phyloP scores from a whole-genome alignment of 768 basidiomycete species.

The Boletus rufocinnamomeus region DNA sequence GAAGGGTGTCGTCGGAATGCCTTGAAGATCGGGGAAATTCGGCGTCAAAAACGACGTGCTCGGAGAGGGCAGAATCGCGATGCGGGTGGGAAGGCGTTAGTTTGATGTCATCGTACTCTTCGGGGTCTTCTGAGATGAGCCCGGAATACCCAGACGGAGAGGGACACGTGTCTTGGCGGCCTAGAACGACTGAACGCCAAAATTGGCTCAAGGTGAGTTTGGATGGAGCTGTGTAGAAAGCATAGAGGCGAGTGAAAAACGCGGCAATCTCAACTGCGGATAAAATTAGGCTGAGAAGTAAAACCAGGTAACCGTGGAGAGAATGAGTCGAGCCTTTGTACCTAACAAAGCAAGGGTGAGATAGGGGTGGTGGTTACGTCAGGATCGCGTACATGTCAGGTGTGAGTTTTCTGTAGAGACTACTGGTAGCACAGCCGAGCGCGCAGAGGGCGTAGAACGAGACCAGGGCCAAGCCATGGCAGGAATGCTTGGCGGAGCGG shows the following conservation, averaged over 20 bases:
- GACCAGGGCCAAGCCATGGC: constrained; percentile 56
- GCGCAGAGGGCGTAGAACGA: constrained; percentile 62
- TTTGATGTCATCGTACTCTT: constrained; percentile 54
- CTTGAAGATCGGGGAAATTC: constrained; percentile 43
- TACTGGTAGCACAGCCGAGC: constrained; percentile 68
- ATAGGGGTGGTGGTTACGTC: constrained; percentile 14
- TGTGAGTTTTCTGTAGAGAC: constrained; percentile 74
- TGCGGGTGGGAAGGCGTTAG: constrained; percentile 34
- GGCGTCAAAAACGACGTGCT: constrained; percentile 52
- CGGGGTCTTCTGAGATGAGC: constrained; percentile 56
- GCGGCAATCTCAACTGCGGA: constrained; percentile 57
- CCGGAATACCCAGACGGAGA: constrained; percentile 53
- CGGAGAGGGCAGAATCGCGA: constrained; percentile 49
- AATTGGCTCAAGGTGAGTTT: constrained; percentile 50
- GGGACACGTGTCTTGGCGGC: constrained; percentile 38
- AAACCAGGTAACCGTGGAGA: constrained; percentile 58
- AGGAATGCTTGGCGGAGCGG: constrained; percentile 72
- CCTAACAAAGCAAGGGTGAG: constrained; percentile 43
- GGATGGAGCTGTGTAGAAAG: constrained; percentile 47
- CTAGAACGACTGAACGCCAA: constrained; percentile 60
- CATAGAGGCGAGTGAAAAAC: constrained; percentile 50
- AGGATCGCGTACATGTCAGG: constrained; percentile 70
- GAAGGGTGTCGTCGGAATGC: constrained; percentile 61
- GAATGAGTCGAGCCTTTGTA: constrained; percentile 68
- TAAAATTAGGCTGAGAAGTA: constrained; percentile 47